phyloP scores from a whole-genome alignment of 108 stramenopile genomes.

The Aurantiochytrium sp. region DNA sequence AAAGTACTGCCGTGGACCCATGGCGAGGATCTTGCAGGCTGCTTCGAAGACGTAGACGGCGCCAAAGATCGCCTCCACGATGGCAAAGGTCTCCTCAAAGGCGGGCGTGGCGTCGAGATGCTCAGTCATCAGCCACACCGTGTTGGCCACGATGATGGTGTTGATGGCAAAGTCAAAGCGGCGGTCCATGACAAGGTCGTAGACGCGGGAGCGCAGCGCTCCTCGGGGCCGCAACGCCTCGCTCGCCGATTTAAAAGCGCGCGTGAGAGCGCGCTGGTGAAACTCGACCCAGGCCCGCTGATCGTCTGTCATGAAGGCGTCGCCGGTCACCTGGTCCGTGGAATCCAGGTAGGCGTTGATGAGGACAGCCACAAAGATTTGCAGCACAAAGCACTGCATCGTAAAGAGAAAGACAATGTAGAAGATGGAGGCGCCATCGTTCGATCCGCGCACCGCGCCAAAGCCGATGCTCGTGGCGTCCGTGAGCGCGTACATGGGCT shows the following conservation, averaged over 20 bases:
- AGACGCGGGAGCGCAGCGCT: slow-evolving; percentile 33
- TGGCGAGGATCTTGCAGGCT: slow-evolving; percentile 39
- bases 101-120: slow-evolving; percentile 32
- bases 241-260: neutral
- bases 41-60: slow-evolving; percentile 50
- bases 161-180: slow-evolving; percentile 43
- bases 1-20: slow-evolving; percentile 47
- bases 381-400: slow-evolving; percentile 63
- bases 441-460: neutral
- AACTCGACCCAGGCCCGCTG: slow-evolving; percentile 49
- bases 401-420: slow-evolving; percentile 60
- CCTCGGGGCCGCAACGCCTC: neutral
- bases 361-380: slow-evolving; percentile 68
- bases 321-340: slow-evolving; percentile 4
- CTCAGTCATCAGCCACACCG: slow-evolving; percentile 42
- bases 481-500: slow-evolving; percentile 41
- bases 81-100: slow-evolving; percentile 29
- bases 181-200: neutral
- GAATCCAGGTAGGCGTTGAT: slow-evolving; percentile 61
- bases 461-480: slow-evolving; percentile 32
- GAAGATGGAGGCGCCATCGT: slow-evolving; percentile 29
- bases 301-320: slow-evolving; percentile 34
- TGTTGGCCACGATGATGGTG: slow-evolving; percentile 47
- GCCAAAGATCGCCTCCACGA: slow-evolving; percentile 41
- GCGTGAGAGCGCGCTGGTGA: neutral